phyloP scores from a whole-genome alignment of 1,284 basidiomycete genomes.

The Ceratobasidium sp. region DNA sequence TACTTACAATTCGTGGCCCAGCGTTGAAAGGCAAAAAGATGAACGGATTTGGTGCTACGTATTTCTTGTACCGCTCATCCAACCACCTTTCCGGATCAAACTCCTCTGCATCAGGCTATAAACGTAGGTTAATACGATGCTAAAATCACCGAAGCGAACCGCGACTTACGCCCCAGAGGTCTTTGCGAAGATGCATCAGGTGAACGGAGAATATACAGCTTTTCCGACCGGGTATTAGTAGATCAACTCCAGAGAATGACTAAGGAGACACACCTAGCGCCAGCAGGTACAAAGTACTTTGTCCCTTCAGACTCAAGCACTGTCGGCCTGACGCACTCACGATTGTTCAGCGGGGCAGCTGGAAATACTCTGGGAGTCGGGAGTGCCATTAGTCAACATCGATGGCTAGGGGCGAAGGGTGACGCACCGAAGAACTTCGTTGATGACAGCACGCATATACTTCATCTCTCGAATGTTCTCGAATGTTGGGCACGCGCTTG shows the following conservation, averaged over 20 bases:
- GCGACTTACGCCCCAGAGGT: conserved; percentile 53
- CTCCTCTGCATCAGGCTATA: conserved; percentile 56
- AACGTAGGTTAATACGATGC: background rate
- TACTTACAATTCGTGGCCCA: conserved; percentile 63
- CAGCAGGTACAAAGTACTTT: conserved; percentile 5
- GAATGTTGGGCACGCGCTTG: conserved; percentile 63
- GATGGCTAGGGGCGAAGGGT: too few species aligned
- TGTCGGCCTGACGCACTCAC: conserved; percentile 5
- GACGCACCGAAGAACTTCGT: conserved; percentile 56
- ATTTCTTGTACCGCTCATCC: conserved; percentile 66
- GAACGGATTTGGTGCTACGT: conserved; percentile 68
- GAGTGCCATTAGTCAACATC: too few species aligned
- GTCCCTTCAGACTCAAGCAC: conserved; percentile 50
- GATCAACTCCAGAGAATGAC: conserved; percentile 43
- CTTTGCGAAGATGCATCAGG: conserved; percentile 51
- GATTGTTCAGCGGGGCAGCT: conserved; percentile 58
- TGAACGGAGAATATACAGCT: conserved; percentile 52
- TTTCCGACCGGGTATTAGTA: background rate
- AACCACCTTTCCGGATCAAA: conserved; percentile 74
- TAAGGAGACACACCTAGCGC: conserved; percentile 17
- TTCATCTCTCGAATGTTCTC: conserved; percentile 71
- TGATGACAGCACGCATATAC: conserved; percentile 70
- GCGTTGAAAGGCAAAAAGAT: conserved; percentile 74
- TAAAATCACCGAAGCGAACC: background rate
- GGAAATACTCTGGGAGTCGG: too few species aligned